These are phyloP conservation scores for Sporobolus alterniflorus DNA, from an alignment of 202 grass and related monocot species.

Conservation along the genomic window DNA sequence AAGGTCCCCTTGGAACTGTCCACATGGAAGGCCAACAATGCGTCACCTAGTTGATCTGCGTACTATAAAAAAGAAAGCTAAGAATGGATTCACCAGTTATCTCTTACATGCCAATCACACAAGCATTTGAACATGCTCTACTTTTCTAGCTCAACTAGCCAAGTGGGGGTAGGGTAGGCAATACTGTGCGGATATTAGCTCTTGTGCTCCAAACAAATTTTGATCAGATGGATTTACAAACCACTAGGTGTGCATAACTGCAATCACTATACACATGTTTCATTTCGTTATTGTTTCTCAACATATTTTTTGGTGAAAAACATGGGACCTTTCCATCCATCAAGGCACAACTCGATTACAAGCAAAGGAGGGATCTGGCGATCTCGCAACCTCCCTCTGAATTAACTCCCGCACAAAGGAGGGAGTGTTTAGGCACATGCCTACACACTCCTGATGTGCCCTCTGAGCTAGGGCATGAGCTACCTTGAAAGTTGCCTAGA, in stretches of 20 bases:
- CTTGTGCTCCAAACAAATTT: not conserved
- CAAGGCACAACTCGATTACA: no score
- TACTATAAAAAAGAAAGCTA: slow-evolving; percentile 56
- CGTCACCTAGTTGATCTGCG: slow-evolving; percentile 83
- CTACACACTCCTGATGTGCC: no score
- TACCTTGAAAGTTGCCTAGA: no score
- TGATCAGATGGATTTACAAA: not conserved
- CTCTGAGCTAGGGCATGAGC: no score
- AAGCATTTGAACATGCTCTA: not conserved
- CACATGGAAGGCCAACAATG: slow-evolving; percentile 98
- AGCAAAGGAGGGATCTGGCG: no score
- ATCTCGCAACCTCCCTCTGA: no score
- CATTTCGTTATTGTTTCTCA: not conserved
- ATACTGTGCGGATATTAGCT: not conserved
- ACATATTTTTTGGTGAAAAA: no score
- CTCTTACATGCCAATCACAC: not conserved
- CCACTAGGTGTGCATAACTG: not conserved
- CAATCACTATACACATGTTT: not conserved
- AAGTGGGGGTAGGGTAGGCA: no score
- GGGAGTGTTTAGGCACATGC: no score
- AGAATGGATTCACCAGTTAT: not conserved
- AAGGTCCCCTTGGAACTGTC: slow-evolving; percentile 92
- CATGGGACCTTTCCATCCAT: not conserved
- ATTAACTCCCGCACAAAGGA: no score
- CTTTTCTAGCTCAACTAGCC: not conserved